Conservation (phyloP, 1,284 basidiomycete species). For the Mycosarcoma mackinlayi region DNA sequence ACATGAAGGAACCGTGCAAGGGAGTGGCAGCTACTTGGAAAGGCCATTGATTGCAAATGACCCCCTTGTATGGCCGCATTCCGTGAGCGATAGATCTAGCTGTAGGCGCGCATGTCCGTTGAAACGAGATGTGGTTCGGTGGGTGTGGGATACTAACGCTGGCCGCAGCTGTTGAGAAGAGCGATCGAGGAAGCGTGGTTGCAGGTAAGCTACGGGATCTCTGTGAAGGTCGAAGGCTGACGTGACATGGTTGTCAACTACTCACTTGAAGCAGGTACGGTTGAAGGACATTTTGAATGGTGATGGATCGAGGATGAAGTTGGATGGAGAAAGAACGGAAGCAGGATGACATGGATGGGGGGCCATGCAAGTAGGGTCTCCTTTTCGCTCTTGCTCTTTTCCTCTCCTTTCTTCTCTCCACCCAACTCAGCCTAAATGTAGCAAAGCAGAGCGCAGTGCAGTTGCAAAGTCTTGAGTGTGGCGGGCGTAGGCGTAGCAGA, state of each 20-base stretch:
- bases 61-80: too few species aligned
- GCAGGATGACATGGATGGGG: neutral
- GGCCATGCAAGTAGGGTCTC: constrained; percentile 29
- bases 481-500: neutral
- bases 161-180: constrained; percentile 49
- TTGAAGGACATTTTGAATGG: constrained; percentile 43
- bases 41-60: too few species aligned
- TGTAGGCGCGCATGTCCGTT: neutral
- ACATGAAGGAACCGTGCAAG: neutral
- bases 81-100: neutral
- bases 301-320: constrained; percentile 3
- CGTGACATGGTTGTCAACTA: neutral
- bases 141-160: constrained; percentile 46
- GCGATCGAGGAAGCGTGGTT: neutral
- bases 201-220: constrained; percentile 8
- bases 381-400: too few species aligned
- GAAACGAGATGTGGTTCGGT: constrained; percentile 11
- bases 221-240: neutral
- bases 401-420: neutral
- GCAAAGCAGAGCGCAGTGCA: neutral
- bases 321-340: constrained; percentile 8
- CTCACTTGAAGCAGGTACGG: constrained; percentile 60
- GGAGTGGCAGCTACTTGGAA: neutral
- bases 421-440: neutral
- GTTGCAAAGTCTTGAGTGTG: constrained; percentile 15